Evolutionary conservation across 2,329 filamentous ascomycete species (phyloP), one percentile per base, ranked within the genome.

Genomic region (Pseudogymnoascus destructans): DNA sequence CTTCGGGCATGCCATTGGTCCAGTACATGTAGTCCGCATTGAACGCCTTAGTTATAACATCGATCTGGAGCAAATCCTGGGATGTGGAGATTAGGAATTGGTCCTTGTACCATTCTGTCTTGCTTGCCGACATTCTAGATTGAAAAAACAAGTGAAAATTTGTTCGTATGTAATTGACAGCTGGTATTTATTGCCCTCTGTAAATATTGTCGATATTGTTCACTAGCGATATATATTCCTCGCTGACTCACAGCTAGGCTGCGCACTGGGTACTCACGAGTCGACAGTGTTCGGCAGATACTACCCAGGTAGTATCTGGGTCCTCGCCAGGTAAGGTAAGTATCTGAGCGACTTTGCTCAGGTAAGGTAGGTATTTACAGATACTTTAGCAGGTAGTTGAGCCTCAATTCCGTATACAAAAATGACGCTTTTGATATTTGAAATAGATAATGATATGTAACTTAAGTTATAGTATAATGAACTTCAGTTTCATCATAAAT

Each of bases 81-180:
- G 85, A 77, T 38, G 81, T 84, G 21, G 81, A 84, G 67, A 84
- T 73, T 63, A 82, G 69, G 68, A 80, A 84, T 56, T 74, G 72
- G 62, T 77, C 74, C 35, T 74, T 73, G 61, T 73, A 74, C 78
- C 78, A 80, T 52, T 52, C 46, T 52, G 46, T 11, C 46, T 30
- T 52, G n/a, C 8, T 52, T 52, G n/a, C 25, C n/a, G 46, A 17
- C 46, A 52, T 52, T 30, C 0, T 52, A 9, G 1, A 52, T 8
- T 27, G 8, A 9, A 27, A 49, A 42, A 13, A 19, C 6, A 23
- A 52, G n/a, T 4, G 2, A 25, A 25, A 3, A 27, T 17, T 49
- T 9, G 46, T 6, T 42, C 3, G 17, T 17, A 17, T 30, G 23
- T 1, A 30, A 30, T 30, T 52, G 25, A 13, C 10, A 11, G 9